Base-by-base conservation (phyloP, 257 asterid species). In the Ophiorrhiza pumila region DNA sequence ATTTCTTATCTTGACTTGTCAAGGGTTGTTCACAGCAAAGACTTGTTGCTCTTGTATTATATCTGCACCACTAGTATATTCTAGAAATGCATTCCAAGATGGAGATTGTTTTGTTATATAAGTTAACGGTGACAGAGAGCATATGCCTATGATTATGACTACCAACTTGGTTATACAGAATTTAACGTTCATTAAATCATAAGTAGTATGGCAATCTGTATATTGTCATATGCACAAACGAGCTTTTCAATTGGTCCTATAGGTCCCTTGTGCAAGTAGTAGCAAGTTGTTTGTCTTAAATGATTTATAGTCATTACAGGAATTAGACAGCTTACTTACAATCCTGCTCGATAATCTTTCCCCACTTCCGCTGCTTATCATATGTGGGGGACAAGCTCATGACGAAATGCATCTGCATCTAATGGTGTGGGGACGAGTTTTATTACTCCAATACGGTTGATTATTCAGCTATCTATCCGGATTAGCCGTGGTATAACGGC, bases 231-330 rank as follows among this genome's bases (percentile, higher is more conserved):
- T 49, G 41, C n/a, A 55, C 27, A 70, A 37, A 70, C 27, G 47
- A 50, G 60, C 58, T 37, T 42, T 20, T 58, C 32, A 17, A 60
- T 46, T 7, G 60, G 67, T 25, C 61, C 27, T 7, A 4, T 56
- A 43, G 74, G 52, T 29, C 62, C 41, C 35, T 52, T 27, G 2
- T 57, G 79, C 69, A 56, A 57, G 53, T 67, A 70, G 69, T n/a
- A 2, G 53, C 69, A 45, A 45, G 41, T 75, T n/a, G 39, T 55
- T 57, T 45, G 50, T n/a, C 50, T 20, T 45, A 31, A 45, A 60
- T 31, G 69, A 17, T 62, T 62, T 20, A n/a, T n/a, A 22, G 65
- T 9, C n/a, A 5, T 15, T 22, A 60, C 45, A 15, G 12, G 25
- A 7, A 20, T 18, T 37, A 17, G 32, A 49, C 35, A 10, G 53